A percentile compares a stretch with the other conserved stretches of the same genome.
Conservation (phyloP, 768 basidiomycete species). For the Dentipellis sp. region DNA sequence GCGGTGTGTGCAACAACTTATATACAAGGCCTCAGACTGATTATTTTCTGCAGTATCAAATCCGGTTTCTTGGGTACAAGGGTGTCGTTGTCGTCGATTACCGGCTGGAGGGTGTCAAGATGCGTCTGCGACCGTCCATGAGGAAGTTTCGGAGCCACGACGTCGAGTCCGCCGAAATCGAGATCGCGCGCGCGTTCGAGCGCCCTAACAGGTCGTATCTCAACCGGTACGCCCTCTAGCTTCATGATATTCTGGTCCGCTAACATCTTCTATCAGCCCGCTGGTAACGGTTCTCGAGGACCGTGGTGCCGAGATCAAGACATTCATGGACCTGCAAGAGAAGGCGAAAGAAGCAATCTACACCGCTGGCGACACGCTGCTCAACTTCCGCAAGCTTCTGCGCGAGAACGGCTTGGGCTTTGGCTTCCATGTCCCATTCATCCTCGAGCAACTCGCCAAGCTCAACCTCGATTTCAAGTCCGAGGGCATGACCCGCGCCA, state of each 20-base stretch:
- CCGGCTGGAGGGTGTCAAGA: constrained; percentile 44
- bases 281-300: constrained; percentile 76
- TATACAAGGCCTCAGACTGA: neutral
- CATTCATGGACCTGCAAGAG: constrained; percentile 59
- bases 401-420: constrained; percentile 35
- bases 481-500: constrained; percentile 21
- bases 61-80: constrained; percentile 74
- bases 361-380: constrained; percentile 50
- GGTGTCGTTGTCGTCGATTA: constrained; percentile 68
- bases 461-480: constrained; percentile 41
- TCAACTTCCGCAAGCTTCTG: constrained; percentile 39
- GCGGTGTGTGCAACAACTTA: constrained; percentile 37
- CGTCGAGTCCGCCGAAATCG: constrained; percentile 42
- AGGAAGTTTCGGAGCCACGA: constrained; percentile 55
- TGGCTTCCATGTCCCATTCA: constrained; percentile 39
- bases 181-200: constrained; percentile 60
- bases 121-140: constrained; percentile 70
- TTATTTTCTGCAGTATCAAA: constrained; percentile 46
- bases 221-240: constrained; percentile 38
- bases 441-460: constrained; percentile 39
- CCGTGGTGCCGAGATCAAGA: constrained; percentile 49
- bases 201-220: constrained; percentile 55
- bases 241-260: no score
- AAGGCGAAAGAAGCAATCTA: constrained; percentile 44
- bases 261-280: constrained; percentile 32